Evolutionary conservation across 2,329 filamentous ascomycete genomes (phyloP).

Genomic region (Penicillium glabrum): DNA sequence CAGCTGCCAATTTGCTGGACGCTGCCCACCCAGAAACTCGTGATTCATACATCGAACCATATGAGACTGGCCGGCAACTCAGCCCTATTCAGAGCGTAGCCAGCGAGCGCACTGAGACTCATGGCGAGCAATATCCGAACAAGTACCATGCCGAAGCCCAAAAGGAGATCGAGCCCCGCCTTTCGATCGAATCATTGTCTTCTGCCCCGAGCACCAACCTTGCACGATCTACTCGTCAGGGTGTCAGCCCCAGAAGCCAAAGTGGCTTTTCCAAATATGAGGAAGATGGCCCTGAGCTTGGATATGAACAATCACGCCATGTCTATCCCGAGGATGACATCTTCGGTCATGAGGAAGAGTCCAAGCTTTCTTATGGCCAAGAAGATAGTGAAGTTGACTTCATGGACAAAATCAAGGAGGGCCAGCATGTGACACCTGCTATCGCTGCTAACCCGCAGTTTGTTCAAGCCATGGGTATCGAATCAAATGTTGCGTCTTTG

Average conservation of each 20-base stretch:
- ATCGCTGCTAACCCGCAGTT: constrained; percentile 73
- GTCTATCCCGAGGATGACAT: constrained; percentile 26
- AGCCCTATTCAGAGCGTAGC: constrained; percentile 93
- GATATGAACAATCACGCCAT: constrained; percentile 38
- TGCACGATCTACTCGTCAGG: constrained; percentile 56
- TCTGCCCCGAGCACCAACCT: constrained; percentile 60
- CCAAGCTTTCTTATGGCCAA: constrained; percentile 48
- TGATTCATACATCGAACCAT: constrained; percentile 48
- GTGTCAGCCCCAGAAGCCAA: constrained; percentile 53
- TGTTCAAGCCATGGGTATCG: constrained; percentile 71
- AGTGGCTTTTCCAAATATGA: constrained; percentile 49
- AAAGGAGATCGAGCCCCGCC: constrained; percentile 45
- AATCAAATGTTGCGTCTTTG: constrained; percentile 88
- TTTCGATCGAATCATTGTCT: constrained; percentile 60
- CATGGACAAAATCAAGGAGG: constrained; percentile 60
- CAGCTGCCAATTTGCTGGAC: constrained; percentile 38
- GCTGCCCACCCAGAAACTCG: constrained; percentile 49
- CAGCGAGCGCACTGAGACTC: constrained; percentile 73
- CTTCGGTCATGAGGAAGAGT: constrained; percentile 57
- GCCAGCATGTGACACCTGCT: constrained; percentile 69
- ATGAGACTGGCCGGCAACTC: constrained; percentile 67
- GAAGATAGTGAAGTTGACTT: constrained; percentile 59
- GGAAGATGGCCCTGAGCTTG: constrained; percentile 35
- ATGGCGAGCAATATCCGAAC: constrained; percentile 22
- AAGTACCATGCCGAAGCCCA: constrained; percentile 52